A percentile compares a stretch with the other conserved stretches of the same genome.
These are phyloP conservation scores for Apiotrichum sp. DNA, from an alignment of 1,284 basidiomycete species.

Conservation along the genomic window DNA sequence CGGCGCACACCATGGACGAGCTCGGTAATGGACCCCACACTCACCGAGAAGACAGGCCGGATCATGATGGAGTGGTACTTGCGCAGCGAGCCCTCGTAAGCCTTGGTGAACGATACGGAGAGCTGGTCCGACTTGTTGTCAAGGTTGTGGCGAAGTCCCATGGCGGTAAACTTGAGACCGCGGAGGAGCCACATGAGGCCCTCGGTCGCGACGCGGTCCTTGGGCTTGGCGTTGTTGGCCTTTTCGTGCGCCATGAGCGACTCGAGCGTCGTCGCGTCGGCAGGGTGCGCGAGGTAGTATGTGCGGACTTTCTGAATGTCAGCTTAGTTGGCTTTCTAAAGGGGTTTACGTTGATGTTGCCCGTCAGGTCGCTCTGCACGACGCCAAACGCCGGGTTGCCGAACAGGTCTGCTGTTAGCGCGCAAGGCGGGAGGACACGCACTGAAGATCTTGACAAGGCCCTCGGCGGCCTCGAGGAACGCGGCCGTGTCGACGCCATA, in stretches of 20 bases:
- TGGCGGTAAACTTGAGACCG: slow-evolving; percentile 85
- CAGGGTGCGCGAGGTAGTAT: slow-evolving; percentile 64
- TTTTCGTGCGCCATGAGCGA: slow-evolving; percentile 79
- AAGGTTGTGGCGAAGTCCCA: slow-evolving; percentile 70
- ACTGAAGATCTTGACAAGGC: slow-evolving; percentile 89
- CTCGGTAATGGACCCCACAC: slow-evolving; percentile 50
- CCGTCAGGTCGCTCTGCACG: slow-evolving; percentile 82
- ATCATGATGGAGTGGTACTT: slow-evolving; percentile 84
- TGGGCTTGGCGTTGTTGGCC: slow-evolving; percentile 53
- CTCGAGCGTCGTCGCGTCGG: slow-evolving; percentile 71
- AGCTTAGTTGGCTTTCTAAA: no score
- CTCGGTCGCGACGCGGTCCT: slow-evolving; percentile 74
- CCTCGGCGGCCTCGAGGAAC: slow-evolving; percentile 86
- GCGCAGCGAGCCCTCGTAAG: slow-evolving; percentile 78
- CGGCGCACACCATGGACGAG: no score
- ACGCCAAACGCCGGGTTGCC: slow-evolving; percentile 77
- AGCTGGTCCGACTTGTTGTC: slow-evolving; percentile 67
- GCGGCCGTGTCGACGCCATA: slow-evolving; percentile 78
- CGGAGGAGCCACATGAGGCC: slow-evolving; percentile 88
- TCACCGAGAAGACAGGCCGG: slow-evolving; percentile 72
- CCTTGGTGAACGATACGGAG: slow-evolving; percentile 66
- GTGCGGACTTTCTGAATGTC: slow-evolving; percentile 72
- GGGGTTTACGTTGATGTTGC: slow-evolving; percentile 71
- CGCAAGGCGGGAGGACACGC: slow-evolving; percentile 27
- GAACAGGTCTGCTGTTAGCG: slow-evolving; percentile 63